Base-by-base conservation (phyloP, 1,139 yeast species). In the Kurtzmaniella quercitrusa region DNA sequence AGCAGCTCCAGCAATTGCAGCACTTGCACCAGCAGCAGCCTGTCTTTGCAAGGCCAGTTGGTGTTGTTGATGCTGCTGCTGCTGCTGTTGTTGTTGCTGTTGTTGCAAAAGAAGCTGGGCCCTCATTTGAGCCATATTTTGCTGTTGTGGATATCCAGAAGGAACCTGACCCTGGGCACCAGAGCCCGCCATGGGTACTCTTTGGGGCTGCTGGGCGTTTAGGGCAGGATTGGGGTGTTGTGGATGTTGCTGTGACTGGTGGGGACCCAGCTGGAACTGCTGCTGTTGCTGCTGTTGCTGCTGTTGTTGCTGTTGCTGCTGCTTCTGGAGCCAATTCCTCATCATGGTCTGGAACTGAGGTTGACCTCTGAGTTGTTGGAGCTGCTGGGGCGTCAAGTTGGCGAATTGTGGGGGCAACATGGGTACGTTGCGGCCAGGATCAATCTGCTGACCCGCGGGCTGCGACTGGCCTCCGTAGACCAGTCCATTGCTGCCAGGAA, bases 291-390 rank as follows among this genome's bases (percentile, higher is more conserved):
- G 66, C 41, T 46, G 62, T 36, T 61, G 58, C 46, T 62, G 72
- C 40, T 55, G 68, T 46, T 60, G 66, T 42, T 60, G 63, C 44
- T 61, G 68, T 36, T 60, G 68, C 46, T 62, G 68, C 48, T 62
- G 68, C 34, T 64, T 65, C 49, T 56, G 75, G 46, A 60, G 49
- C 48, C 66, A 68, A 44, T 63, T 63, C 36, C 69, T 58, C 58
- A 72, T 62, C 43, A 69, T 61, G 34, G 63, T 68, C 47, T 68
- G 75, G 49, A 69, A 71, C 48, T 70, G 77, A 3, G 77, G 77
- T 51, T 75, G 77, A 54, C 59, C 65, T 45, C 75, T 71, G 51
- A 77, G 63, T 47, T 76, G 72, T 48, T 75, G 75, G 36, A 74
- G 66, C 45, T 73, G 77, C 50, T 73, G 74, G 10, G 77, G 74